Percentiles rank a stretch among this genome's conserved stretches.
These are phyloP conservation scores for Moniliella sp. DNA, from an alignment of 1,284 basidiomycete genomes.

Conservation along the genomic window DNA sequence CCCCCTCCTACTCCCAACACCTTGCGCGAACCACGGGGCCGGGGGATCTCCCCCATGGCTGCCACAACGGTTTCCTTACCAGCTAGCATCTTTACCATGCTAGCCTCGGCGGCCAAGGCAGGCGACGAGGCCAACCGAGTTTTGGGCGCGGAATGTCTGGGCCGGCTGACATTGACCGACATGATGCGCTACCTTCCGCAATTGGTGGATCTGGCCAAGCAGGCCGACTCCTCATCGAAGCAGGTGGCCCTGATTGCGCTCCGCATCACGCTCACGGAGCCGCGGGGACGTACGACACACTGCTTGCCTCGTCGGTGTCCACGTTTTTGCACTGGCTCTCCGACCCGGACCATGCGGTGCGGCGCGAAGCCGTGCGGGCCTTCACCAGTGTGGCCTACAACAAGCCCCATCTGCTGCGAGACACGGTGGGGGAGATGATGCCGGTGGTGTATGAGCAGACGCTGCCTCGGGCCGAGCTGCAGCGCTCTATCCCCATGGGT, in stretches of 20 bases:
- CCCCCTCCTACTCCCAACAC: too few species aligned
- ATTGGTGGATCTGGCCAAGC: constrained; percentile 43
- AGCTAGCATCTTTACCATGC: too few species aligned
- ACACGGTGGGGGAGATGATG: constrained; percentile 55
- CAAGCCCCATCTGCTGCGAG: constrained; percentile 53
- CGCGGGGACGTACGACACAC: constrained; percentile 59
- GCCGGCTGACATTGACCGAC: constrained; percentile 74
- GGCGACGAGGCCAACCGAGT: constrained; percentile 77
- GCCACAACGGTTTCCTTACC: too few species aligned
- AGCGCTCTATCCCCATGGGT: constrained; percentile 71
- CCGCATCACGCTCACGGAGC: constrained; percentile 84
- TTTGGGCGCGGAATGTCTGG: constrained; percentile 84
- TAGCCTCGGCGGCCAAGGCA: too few species aligned
- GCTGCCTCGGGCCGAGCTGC: constrained; percentile 45
- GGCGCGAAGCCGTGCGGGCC: constrained; percentile 41
- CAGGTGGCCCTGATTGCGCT: constrained; percentile 81
- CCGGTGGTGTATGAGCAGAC: constrained; percentile 66
- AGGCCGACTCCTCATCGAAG: too few species aligned
- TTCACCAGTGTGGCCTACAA: constrained; percentile 82
- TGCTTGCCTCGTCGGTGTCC: constrained; percentile 60
- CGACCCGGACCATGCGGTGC: constrained; percentile 45
- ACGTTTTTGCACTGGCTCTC: constrained; percentile 72
- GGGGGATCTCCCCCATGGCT: too few species aligned
- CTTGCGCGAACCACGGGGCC: too few species aligned
- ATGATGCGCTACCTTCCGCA: constrained; percentile 57